phyloP scores from a whole-genome alignment of 225 moss, liverwort and hornwort species.

The Polytrichum formosum region DNA sequence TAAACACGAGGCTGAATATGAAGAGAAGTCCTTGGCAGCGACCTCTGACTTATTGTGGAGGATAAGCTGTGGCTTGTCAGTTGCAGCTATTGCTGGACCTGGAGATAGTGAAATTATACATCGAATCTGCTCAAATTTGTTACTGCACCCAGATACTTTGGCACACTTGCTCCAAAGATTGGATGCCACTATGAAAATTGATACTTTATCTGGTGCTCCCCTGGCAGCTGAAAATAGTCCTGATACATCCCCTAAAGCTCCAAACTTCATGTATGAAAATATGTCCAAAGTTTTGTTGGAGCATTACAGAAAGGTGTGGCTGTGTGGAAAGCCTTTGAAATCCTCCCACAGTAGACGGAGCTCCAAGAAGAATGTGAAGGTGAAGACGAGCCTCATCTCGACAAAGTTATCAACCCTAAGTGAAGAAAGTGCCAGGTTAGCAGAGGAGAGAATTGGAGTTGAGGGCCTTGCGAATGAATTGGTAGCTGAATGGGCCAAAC shows the following conservation, averaged over 20 bases:
- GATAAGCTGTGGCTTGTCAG: conserved; percentile 54
- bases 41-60: conserved; percentile 41
- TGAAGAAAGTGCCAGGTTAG: conserved; percentile 37
- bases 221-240: not conserved
- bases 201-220: too few species aligned
- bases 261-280: conserved; percentile 13
- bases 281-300: conserved; percentile 47
- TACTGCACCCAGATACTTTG: conserved; percentile 42
- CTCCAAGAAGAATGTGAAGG: conserved; percentile 22
- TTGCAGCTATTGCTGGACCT: conserved; percentile 46
- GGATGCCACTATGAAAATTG: conserved; percentile 1
- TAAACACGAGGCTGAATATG: not conserved
- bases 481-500: conserved; percentile 70
- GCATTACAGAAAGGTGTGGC: conserved; percentile 58
- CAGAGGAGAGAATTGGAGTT: conserved; percentile 19
- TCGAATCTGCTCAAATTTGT: conserved; percentile 30
- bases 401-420: conserved; percentile 36
- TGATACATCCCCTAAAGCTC: not conserved
- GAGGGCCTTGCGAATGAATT: conserved; percentile 23
- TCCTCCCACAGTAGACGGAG: conserved; percentile 5
- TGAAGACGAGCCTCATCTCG: conserved; percentile 30
- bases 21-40: not conserved
- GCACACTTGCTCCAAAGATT: conserved; percentile 27
- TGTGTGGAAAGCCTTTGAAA: conserved; percentile 25
- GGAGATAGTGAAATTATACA: conserved; percentile 41